Base-by-base conservation (phyloP, 2,329 filamentous ascomycete genomes). In the Ophiostoma sp. region DNA sequence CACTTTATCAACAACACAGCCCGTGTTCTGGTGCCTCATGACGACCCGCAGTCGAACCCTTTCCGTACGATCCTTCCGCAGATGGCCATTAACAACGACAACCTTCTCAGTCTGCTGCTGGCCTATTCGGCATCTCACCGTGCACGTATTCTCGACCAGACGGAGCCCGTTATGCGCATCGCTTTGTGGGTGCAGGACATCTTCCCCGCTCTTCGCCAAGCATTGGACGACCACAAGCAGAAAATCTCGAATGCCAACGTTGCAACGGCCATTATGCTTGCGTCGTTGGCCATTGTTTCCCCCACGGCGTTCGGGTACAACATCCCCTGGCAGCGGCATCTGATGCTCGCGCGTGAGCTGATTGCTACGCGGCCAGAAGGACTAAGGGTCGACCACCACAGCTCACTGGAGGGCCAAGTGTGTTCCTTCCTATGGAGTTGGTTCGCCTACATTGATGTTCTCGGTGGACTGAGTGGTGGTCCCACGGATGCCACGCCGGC, bases 71-170 rank as follows among this genome's bases (percentile, higher is more conserved):
- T 85, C 57, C 79, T 87, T 6, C 86, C 86, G 0, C 82, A 84
- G 80, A 90, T 93, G 89, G 91, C 91, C 28, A 84, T 93, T 31
- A 85, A 85, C 74, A 90, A 92, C 76, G 87, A 89, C 70, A 91
- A 94, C 78, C 86, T 97, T 0, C 85, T 97, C 70, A 92, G 93
- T 76, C 84, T 97, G 42, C 84, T 96, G 66, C 86, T 97, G 31
- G 91, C 93, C 25, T 97, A 94, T 80, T 94, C 92, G 70, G 93
- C 93, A n/a, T 93, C 91, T 36, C 93, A 97, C 80, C 89, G 93
- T 72, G 92, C 93, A 11, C 89, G 91, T 61, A 87, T 95, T 42
- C 84, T 96, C 25, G 87, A 88, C 42, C 92, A 95, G 75, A 87
- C 87, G 0, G 93, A 95, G 79, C 93, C 93, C 6, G 87, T 87